Evolutionary conservation across 2,329 filamentous ascomycete genomes (phyloP), one percentile per base, ranked within the genome.

Genomic region (Westerdykella aurantiaca): DNA sequence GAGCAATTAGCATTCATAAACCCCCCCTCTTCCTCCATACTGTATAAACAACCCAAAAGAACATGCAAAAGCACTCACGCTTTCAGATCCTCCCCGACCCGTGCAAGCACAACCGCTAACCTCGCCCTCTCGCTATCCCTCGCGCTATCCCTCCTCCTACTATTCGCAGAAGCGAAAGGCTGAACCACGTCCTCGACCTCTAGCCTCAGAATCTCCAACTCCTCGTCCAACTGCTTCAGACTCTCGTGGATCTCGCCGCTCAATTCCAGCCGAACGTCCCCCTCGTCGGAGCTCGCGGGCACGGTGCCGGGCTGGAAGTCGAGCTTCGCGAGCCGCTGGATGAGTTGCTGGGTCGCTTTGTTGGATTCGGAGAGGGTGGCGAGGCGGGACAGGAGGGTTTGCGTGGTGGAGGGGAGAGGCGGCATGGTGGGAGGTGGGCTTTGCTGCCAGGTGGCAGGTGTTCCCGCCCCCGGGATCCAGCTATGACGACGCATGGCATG

Each of bases 151-250:
- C 72, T 69, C 44, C 62, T 60, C 54, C 51, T 54, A 58, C 39
- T 42, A 41, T 63, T 64, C 25, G 18, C 18, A 21, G 18, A 21
- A 21, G 18, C 18, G 3, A 61, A 53, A 16, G 50, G 59, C 3
- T 73, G 65, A 31, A 78, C 73, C 21, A 89, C 69, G 56, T 88
- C 88, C 48, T 85, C 79, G 22, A 88, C 76, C 58, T 95, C 89
- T 61, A 93, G 88, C 38, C 74, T 75, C 29, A 96, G 63, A 14
- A 93, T 68, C 65, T 95, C 90, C 51, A 93, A 78, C 46, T 95
- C 88, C 50, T 94, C 88, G 56, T 94, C 83, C 39, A 86, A 80
- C 45, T 86, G 83, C 55, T 87, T 84, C 48, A 96, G 69, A 14
- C 79, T 78, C 58, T 87, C 82, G 53, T 85, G 82, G 50, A 96